Evolutionary conservation across 352 stramenopile genomes (phyloP), one percentile per base, ranked within the genome.

Genomic region (Peronospora belbahrii): DNA sequence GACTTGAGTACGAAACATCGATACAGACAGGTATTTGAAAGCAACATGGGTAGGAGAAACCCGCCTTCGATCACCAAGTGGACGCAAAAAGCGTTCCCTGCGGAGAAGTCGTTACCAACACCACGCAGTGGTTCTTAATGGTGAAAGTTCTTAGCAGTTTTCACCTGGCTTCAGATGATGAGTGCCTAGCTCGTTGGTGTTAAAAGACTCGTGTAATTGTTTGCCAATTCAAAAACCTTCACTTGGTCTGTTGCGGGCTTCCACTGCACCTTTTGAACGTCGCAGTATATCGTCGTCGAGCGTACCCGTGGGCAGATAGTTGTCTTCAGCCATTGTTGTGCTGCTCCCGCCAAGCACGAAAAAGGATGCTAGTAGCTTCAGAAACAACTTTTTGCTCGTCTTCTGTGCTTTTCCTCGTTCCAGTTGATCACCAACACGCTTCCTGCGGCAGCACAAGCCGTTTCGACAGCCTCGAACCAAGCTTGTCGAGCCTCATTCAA

Each of bases 31-130:
- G 75, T 92, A 3, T 93, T 95, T 56, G 62, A 74, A 28, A 59
- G 90, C 48, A 98, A 99, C 60, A 99, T 99, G 96, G 68, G 74
- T 50, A 83, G 80, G 35, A 93, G 88, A 52, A 77, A 85, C 14
- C 71, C 78, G n/a, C 85, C 91, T 8, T 76, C 82, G 10, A 89
- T 98, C 36, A 85, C 81, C 11, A 74, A 77, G 15, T 93, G 74
- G 70, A 70, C 60, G 17, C 76, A 73, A 23, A 89, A 80, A 32
- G 90, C 9, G 47, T 66, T 0, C 46, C 33, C 0, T 32, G 22
- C 6, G 9, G 11, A 34, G 42, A 60, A 19, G 36, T 66, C 4
- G 61, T 66, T 20, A 70, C 56, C 40, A 66, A 40, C 5, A 70
- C 18, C 6, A 63, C 9, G n/a, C 56, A 60, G 39, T 42, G 34